Base-by-base conservation (phyloP, 495 filamentous ascomycete species). In the Bryoglossum gracile region DNA sequence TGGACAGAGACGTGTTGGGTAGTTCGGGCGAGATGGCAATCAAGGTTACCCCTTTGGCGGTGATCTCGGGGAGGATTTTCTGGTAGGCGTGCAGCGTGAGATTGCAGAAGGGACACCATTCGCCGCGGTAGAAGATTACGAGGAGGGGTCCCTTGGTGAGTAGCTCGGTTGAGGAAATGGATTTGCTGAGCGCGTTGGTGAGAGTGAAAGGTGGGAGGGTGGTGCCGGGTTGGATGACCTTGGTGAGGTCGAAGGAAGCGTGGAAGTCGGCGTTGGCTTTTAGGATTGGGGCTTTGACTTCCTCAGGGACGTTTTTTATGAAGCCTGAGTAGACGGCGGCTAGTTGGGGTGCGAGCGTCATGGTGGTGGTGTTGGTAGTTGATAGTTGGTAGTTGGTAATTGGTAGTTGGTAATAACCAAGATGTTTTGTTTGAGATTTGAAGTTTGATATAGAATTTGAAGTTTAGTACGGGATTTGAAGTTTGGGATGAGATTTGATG, bases 101-200 rank as follows among this genome's bases (percentile, higher is more conserved):
- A 54, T 69, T 68, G 53, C 68, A 71, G 60, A 62, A 70, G 1
- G 67, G 67, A 48, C 68, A 71, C 68, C 67, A 71, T 42, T 61
- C 58, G 2, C 67, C 68, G 24, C 68, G 65, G 56, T 70, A 71
- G 57, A 70, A 69, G 19, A 64, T 61, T 42, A 71, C 60, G 28
- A 71, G 57, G n/a, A 71, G 46, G 5, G 67, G 59, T 3, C 63
- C 63, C 3, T 65, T 53, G 4, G 50, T 40, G 13, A 70, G 65
- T 9, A 71, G 62, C 21, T 41, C 28, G n/a, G 48, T 43, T 45
- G 54, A 60, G 21, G 50, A 45, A 1, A 67, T 54, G 18, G 50
- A 43, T 8, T 63, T 48, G 24, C 65, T 64, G 2, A 53, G 44
- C 0, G 64, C 63, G 42, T 67, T 52, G 16, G 24, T 55, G 32